A percentile compares a stretch with the other conserved stretches of the same genome.
Conservation (phyloP, 768 basidiomycete genomes). For the Podaxis pistillaris region DNA sequence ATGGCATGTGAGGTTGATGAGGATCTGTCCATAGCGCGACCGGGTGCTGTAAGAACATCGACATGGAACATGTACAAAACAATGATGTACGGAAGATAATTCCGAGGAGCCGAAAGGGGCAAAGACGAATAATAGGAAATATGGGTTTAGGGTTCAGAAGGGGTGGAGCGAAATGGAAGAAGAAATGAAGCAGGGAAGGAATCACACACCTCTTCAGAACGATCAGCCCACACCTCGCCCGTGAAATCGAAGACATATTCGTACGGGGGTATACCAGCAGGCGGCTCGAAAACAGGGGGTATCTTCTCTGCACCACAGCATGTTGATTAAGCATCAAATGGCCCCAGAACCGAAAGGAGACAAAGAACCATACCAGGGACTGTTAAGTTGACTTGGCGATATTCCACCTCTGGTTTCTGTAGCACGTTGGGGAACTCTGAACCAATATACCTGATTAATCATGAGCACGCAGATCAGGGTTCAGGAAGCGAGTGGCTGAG, state of each 20-base stretch:
- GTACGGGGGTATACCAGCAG: constrained; percentile 66
- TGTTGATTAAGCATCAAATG: constrained; percentile 15
- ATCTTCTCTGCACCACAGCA: constrained; percentile 52
- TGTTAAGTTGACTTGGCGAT: constrained; percentile 79
- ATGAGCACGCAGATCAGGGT: constrained; percentile 5
- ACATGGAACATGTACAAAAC: neutral
- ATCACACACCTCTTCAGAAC: constrained; percentile 64
- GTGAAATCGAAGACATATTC: constrained; percentile 84
- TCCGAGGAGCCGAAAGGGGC: neutral
- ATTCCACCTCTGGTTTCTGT: constrained; percentile 70
- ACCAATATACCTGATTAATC: constrained; percentile 64
- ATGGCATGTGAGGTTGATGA: constrained; percentile 72
- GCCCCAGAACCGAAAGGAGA: constrained; percentile 12
- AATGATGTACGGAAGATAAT: constrained; percentile 1
- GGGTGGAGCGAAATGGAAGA: constrained; percentile 11
- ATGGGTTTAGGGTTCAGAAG: constrained; percentile 8
- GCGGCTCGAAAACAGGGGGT: constrained; percentile 66
- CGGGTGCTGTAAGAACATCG: neutral
- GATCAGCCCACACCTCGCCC: constrained; percentile 75
- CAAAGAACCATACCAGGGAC: constrained; percentile 50
- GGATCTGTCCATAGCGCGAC: constrained; percentile 48
- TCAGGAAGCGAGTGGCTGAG: neutral
- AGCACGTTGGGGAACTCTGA: constrained; percentile 70
- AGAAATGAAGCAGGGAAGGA: constrained; percentile 2
- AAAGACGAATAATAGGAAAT: neutral